phyloP scores from a whole-genome alignment of 75 land plant species.

The Cupressus sempervirens region DNA sequence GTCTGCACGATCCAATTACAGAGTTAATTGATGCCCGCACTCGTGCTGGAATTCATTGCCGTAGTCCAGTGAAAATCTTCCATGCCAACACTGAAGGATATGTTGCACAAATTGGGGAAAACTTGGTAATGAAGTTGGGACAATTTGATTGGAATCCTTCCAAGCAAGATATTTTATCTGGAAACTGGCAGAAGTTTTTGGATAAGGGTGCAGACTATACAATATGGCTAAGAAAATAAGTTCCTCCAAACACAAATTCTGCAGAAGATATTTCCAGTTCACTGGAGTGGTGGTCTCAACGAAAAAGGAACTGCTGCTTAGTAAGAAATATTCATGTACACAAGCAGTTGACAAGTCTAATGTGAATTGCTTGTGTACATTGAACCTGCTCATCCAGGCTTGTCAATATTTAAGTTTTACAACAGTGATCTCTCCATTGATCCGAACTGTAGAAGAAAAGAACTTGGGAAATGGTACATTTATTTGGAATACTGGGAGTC shows the following conservation, averaged over 20 bases:
- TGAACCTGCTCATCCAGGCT: not conserved
- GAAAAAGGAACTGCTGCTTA: not conserved
- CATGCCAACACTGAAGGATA: conserved; percentile 71
- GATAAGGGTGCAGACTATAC: conserved; percentile 67
- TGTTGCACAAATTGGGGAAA: conserved; percentile 56
- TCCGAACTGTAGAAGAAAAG: not conserved
- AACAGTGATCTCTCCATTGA: not conserved
- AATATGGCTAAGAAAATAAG: conserved; percentile 57
- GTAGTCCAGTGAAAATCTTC: conserved; percentile 61
- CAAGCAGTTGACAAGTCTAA: not conserved
- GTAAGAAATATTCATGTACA: not conserved
- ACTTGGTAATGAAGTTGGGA: conserved; percentile 61
- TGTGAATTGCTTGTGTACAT: not conserved
- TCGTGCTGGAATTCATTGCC: conserved; percentile 65
- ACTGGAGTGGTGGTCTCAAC: not conserved
- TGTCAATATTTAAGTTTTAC: not conserved
- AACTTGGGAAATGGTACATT: not conserved
- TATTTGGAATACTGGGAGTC: not conserved
- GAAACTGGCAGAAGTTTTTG: conserved; percentile 63
- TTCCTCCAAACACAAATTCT: not conserved
- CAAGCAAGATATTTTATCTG: conserved; percentile 58
- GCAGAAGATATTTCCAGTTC: not conserved
- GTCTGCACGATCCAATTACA: conserved; percentile 56
- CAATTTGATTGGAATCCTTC: conserved; percentile 80
- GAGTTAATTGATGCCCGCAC: conserved; percentile 61